A percentile compares a stretch with the other conserved stretches of the same genome.
phyloP scores from a whole-genome alignment of 2,329 filamentous ascomycete genomes.

The Sporothrix variecibatus region DNA sequence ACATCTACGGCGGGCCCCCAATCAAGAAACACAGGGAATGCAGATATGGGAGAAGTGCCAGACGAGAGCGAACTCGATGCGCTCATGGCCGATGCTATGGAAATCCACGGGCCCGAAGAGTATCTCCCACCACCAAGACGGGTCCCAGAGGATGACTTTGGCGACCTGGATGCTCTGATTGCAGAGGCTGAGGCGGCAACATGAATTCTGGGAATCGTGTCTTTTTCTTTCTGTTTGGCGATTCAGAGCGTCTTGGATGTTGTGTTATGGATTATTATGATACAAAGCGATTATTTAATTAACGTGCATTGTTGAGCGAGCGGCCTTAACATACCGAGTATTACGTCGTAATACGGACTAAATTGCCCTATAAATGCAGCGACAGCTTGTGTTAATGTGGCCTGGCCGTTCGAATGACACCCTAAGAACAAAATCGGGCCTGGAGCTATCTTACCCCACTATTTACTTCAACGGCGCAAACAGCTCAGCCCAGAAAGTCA shows the following conservation, averaged over 20 bases:
- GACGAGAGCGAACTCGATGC: slow-evolving; percentile 55
- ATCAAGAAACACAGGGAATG: slow-evolving; percentile 20
- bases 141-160: slow-evolving; percentile 37
- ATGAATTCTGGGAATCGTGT: not conserved
- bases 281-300: slow-evolving; percentile 1
- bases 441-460: not conserved
- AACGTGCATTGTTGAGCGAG: not conserved
- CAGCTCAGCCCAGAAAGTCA: not conserved
- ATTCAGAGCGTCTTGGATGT: not conserved
- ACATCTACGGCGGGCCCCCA: not conserved
- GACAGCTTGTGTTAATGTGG: not conserved
- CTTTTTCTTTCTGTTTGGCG: not conserved
- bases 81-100: slow-evolving; percentile 54
- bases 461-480: not conserved
- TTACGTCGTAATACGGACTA: too few species aligned
- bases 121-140: slow-evolving; percentile 30
- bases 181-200: slow-evolving; percentile 41
- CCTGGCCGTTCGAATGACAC: not conserved
- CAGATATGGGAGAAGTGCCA: slow-evolving; percentile 32
- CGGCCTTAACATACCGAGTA: not conserved
- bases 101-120: slow-evolving; percentile 16
- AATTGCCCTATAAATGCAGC: not conserved
- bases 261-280: not conserved
- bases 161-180: slow-evolving; percentile 49
- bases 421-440: not conserved